These are phyloP conservation scores for Lecanosticta acicola DNA, from an alignment of 2,329 filamentous ascomycete species.

Conservation along the genomic window DNA sequence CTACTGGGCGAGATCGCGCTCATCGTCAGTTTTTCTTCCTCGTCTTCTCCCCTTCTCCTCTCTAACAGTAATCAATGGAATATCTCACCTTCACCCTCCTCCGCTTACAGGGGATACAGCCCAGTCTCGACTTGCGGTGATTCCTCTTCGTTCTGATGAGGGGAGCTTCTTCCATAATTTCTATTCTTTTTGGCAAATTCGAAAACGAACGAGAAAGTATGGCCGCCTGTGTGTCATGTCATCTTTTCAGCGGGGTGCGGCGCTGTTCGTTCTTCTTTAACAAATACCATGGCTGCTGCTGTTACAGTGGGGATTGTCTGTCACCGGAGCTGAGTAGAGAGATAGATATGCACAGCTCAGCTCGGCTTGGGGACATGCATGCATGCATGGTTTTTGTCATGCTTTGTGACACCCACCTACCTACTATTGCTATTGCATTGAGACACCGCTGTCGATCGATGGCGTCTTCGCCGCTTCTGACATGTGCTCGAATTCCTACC, in stretches of 20 bases:
- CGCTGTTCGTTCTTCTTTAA: neutral
- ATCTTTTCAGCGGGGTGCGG: neutral
- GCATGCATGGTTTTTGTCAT: neutral
- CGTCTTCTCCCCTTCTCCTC: too few species aligned
- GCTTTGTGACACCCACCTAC: neutral
- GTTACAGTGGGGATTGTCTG: too few species aligned
- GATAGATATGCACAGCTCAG: too few species aligned
- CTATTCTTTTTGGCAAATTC: too few species aligned
- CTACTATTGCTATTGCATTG: neutral
- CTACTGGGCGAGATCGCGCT: neutral
- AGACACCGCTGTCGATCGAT: neutral
- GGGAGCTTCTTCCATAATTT: neutral
- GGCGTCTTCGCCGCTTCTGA: neutral
- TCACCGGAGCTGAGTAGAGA: neutral
- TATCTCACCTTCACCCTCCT: neutral
- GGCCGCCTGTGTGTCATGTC: too few species aligned
- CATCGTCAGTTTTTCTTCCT: too few species aligned
- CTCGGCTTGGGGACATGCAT: neutral
- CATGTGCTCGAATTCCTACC: neutral
- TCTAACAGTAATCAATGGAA: neutral
- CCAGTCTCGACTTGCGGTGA: neutral
- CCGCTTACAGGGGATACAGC: neutral
- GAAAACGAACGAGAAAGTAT: neutral
- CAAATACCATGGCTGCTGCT: too few species aligned
- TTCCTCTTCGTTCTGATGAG: neutral